Conservation (phyloP, 257 asterid species). For the Eucommia ulmoides region DNA sequence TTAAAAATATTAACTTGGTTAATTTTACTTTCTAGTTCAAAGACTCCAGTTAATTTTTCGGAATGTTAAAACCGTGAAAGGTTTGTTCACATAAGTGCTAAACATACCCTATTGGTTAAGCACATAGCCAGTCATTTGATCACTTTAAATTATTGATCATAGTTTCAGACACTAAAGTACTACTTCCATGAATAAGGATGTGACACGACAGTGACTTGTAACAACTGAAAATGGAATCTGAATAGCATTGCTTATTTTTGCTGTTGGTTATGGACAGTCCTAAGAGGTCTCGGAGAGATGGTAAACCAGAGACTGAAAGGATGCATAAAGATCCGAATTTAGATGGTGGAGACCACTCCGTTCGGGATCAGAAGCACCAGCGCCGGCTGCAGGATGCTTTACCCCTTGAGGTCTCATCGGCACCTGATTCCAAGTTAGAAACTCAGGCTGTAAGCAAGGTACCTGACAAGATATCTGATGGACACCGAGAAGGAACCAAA, state of each 20-base stretch:
- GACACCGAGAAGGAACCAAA: conserved; percentile 23
- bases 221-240: too few relatives aligned
- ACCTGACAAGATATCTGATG: conserved; percentile 20
- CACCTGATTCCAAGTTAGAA: conserved; percentile 29
- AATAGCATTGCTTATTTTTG: conserved; percentile 9
- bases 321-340: conserved; percentile 12
- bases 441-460: conserved; percentile 25
- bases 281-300: conserved; percentile 78
- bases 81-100: too few relatives aligned
- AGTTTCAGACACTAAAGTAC: too few relatives aligned
- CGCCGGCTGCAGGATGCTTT: conserved; percentile 40
- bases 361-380: conserved; percentile 30
- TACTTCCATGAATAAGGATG: too few relatives aligned
- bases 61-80: too few relatives aligned
- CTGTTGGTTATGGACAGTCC: conserved; percentile 38
- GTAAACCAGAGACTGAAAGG: conserved; percentile 49
- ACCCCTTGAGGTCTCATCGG: conserved; percentile 40
- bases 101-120: too few relatives aligned
- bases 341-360: conserved; percentile 26
- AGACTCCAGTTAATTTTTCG: too few relatives aligned
- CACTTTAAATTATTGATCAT: too few relatives aligned
- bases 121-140: too few relatives aligned
- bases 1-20: too few relatives aligned
- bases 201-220: too few relatives aligned
- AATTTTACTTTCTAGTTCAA: too few relatives aligned